A percentile compares a stretch with the other conserved stretches of the same genome.
Conservation (phyloP, 345 rosid genomes). For the Corymbia maculata region DNA sequence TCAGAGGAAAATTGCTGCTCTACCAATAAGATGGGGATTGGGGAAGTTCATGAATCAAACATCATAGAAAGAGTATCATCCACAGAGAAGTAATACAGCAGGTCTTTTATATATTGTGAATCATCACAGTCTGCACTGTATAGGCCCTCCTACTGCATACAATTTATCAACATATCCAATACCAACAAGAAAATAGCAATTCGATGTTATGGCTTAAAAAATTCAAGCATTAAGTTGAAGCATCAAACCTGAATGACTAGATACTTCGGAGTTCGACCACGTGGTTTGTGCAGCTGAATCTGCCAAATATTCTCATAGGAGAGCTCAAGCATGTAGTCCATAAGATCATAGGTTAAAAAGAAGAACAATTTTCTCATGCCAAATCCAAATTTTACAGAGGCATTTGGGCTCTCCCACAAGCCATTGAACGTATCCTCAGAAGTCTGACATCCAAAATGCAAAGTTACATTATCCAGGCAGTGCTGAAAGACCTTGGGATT, state of each 20-base stretch:
- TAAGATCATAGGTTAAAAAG: background rate
- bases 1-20: background rate
- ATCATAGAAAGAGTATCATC: background rate
- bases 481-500: background rate
- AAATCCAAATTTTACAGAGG: conserved; percentile 4
- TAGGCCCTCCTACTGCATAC: background rate
- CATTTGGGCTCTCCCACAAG: conserved; percentile 14
- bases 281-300: conserved; percentile 5
- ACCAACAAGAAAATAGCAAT: background rate
- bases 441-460: conserved; percentile 17
- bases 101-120: background rate
- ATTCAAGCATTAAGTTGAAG: background rate
- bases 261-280: background rate
- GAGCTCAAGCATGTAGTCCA: conserved; percentile 19
- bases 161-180: background rate
- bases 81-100: background rate
- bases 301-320: conserved; percentile 23
- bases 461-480: background rate
- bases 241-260: conserved; percentile 23
- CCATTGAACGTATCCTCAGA: conserved; percentile 7
- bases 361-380: conserved; percentile 7
- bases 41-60: background rate
- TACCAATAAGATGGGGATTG: background rate
- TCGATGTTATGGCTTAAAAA: background rate
- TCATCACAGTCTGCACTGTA: background rate